A percentile compares a stretch with the other conserved stretches of the same genome.
Evolutionary conservation across 106 monocot species (phyloP).

Genomic region (Dendrobium officinale): DNA sequence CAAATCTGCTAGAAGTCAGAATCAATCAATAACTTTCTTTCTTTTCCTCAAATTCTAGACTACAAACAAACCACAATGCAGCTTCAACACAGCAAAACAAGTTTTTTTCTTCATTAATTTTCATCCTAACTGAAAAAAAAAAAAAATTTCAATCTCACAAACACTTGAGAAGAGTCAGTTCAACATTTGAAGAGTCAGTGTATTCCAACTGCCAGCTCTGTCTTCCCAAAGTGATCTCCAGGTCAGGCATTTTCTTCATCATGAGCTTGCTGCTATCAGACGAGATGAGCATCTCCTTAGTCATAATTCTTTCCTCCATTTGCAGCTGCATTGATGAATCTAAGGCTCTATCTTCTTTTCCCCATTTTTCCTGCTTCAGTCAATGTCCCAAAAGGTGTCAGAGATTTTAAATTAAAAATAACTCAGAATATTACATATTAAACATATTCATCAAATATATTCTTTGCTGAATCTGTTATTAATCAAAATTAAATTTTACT

Average conservation of each 20-base stretch:
- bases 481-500: too few relatives aligned
- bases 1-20: too few relatives aligned
- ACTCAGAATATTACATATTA: too few relatives aligned
- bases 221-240: conserved; percentile 32
- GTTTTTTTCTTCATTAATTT: neutral
- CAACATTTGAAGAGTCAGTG: conserved; percentile 26
- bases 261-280: neutral
- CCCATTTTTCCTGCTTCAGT: neutral
- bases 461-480: too few relatives aligned
- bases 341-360: neutral
- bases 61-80: too few relatives aligned
- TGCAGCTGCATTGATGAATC: neutral
- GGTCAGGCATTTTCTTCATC: neutral
- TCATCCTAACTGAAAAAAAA: neutral
- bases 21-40: too few relatives aligned
- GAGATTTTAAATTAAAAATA: too few relatives aligned
- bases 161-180: conserved; percentile 32
- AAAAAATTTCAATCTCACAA: conserved; percentile 5
- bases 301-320: neutral
- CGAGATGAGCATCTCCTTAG: neutral
- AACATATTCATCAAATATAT: too few relatives aligned
- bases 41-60: too few relatives aligned
- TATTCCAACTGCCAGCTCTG: conserved; percentile 45
- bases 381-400: too few relatives aligned
- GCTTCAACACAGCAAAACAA: neutral